phyloP scores from a whole-genome alignment of 129 eudicot species.

The Kitagawia praeruptora region DNA sequence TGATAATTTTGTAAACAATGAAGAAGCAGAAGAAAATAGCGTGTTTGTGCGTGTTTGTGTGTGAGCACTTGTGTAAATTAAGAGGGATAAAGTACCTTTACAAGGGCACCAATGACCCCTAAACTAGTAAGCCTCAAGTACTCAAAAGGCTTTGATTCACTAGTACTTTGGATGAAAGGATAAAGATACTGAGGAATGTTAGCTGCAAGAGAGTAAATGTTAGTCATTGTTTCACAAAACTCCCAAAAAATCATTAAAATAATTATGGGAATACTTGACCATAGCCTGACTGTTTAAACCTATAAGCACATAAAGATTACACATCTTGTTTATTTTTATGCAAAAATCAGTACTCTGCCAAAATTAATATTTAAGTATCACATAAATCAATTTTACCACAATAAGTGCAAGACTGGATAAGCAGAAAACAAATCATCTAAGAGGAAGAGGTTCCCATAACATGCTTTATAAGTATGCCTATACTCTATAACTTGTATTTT shows the following conservation, averaged over 20 bases:
- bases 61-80: background rate
- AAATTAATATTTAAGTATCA: background rate
- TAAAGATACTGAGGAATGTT: constrained; percentile 79
- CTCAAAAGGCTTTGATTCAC: constrained; percentile 89
- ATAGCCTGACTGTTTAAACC: background rate
- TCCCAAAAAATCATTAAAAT: background rate
- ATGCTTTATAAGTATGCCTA: background rate
- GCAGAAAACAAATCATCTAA: background rate
- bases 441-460: background rate
- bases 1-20: no score
- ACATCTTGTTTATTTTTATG: background rate
- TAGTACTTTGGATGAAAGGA: constrained; percentile 85
- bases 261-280: background rate
- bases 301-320: background rate
- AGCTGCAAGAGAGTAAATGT: constrained; percentile 52
- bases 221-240: background rate
- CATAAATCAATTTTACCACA: background rate
- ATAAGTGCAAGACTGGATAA: background rate
- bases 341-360: background rate
- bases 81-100: constrained; percentile 47
- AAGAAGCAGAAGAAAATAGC: no score
- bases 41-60: background rate
- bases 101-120: constrained; percentile 95
- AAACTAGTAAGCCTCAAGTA: constrained; percentile 90
- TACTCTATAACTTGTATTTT: background rate